Evolutionary conservation across 768 basidiomycete genomes (phyloP).

Genomic region (Hygrophorus russula): DNA sequence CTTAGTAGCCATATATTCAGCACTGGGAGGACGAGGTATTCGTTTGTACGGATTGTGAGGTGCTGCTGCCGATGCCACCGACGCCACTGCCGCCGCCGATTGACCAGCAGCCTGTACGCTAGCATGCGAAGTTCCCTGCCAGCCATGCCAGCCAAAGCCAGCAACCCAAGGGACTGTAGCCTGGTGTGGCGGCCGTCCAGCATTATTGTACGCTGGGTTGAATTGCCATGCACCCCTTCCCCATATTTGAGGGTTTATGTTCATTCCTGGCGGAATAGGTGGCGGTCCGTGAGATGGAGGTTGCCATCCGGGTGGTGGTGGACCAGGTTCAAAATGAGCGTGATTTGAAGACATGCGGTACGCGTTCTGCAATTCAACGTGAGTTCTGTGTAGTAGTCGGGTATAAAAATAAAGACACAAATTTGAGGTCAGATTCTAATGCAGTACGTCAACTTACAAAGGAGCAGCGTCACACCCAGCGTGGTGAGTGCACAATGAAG

Average conservation of each 20-base stretch:
- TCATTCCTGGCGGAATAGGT: constrained; percentile 39
- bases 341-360: constrained; percentile 2
- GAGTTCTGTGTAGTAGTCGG: too few relatives aligned
- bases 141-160: constrained; percentile 25
- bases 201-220: constrained; percentile 31
- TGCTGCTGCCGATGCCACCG: constrained; percentile 14
- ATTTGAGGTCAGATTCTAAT: too few relatives aligned
- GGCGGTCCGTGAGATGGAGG: constrained; percentile 39
- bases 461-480: too few relatives aligned
- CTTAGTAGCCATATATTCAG: constrained; percentile 51
- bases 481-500: not conserved
- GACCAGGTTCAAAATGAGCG: not conserved
- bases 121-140: constrained; percentile 7
- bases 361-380: too few relatives aligned
- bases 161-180: constrained; percentile 24
- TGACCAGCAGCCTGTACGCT: constrained; percentile 7
- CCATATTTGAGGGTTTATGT: constrained; percentile 37
- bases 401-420: too few relatives aligned
- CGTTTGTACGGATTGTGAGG: constrained; percentile 55
- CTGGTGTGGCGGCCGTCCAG: constrained; percentile 14
- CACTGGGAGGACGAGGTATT: constrained; percentile 45
- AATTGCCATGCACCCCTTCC: constrained; percentile 40
- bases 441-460: too few relatives aligned
- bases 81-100: constrained; percentile 15
- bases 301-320: constrained; percentile 7